Evolutionary conservation across 2,329 filamentous ascomycete genomes (phyloP).

Genomic region (Macroventuria anomochaeta): DNA sequence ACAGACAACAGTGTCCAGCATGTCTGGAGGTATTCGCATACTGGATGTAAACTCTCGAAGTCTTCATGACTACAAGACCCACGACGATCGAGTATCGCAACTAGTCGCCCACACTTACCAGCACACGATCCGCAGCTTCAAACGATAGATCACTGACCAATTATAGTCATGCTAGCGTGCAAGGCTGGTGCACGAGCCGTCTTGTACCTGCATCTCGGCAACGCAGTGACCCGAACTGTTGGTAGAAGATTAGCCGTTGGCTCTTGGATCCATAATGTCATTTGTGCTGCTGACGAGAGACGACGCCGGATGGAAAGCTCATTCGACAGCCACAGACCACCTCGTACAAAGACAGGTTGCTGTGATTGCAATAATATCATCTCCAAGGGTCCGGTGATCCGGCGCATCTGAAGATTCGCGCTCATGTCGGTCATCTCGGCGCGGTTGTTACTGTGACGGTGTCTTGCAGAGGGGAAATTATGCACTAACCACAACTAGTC

Average conservation of each 20-base stretch:
- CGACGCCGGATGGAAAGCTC: not conserved
- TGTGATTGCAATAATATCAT: not conserved
- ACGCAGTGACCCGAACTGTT: conserved; percentile 12
- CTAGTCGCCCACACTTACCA: conserved; percentile 23
- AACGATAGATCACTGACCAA: conserved; percentile 28
- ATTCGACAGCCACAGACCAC: not conserved
- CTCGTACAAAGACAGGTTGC: not conserved
- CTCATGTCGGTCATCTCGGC: conserved; percentile 4
- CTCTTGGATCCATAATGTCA: conserved; percentile 11
- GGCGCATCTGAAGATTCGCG: not conserved
- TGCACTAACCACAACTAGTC: conserved; percentile 11
- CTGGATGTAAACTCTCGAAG: not conserved
- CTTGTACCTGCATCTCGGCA: conserved; percentile 34
- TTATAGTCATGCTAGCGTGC: conserved; percentile 18
- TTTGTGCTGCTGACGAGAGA: conserved; percentile 13
- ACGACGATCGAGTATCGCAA: conserved; percentile 22
- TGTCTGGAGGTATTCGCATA: not conserved
- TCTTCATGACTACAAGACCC: conserved; percentile 1
- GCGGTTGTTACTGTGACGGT: conserved; percentile 1
- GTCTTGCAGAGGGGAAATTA: conserved; percentile 15
- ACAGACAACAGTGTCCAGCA: not conserved
- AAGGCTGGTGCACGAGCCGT: conserved; percentile 23
- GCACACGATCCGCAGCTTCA: conserved; percentile 18
- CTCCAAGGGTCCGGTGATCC: not conserved
- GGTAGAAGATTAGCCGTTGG: conserved; percentile 27